A percentile compares a stretch with the other conserved stretches of the same genome.
Evolutionary conservation across 1,139 yeast species (phyloP).

Genomic region (Zygosaccharomyces pseudobailii): DNA sequence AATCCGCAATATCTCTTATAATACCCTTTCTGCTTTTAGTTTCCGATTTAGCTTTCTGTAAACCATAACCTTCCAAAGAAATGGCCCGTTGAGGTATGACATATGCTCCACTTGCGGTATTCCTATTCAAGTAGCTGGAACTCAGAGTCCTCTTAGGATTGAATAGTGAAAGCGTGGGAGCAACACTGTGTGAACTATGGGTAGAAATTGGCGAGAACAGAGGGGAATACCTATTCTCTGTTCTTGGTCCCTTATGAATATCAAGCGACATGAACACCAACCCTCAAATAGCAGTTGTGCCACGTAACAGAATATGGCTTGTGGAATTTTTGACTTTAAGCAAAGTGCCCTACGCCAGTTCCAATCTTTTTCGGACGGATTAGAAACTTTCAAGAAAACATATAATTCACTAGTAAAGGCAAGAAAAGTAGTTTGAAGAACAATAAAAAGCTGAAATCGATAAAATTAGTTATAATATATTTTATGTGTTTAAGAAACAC

Average conservation of each 20-base stretch:
- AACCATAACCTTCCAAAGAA: neutral
- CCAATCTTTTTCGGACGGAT: neutral
- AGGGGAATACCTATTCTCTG: conserved; percentile 15
- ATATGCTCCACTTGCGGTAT: neutral
- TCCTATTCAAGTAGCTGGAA: conserved; percentile 1
- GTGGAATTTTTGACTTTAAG: too few relatives aligned
- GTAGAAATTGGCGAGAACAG: conserved; percentile 18
- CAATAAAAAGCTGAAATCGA: neutral
- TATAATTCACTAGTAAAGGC: too few relatives aligned
- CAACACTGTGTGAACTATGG: conserved; percentile 13
- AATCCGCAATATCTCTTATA: conserved; percentile 5
- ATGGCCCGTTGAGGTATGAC: neutral
- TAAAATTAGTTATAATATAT: neutral
- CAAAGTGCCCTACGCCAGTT: conserved; percentile 4
- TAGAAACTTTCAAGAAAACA: too few relatives aligned
- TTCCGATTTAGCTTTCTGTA: neutral
- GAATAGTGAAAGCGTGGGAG: conserved; percentile 14
- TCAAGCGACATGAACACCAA: conserved; percentile 13
- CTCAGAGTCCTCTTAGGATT: conserved; percentile 17
- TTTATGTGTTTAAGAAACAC: neutral
- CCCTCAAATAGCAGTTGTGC: neutral
- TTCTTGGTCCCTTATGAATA: conserved; percentile 13
- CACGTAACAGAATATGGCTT: too few relatives aligned
- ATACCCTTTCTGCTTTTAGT: conserved; percentile 1
- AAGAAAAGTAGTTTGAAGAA: neutral